Percentiles rank a stretch among this genome's conserved stretches.
phyloP scores from a whole-genome alignment of 441 rosid genomes.

The Cnidoscolus chayamansa region DNA sequence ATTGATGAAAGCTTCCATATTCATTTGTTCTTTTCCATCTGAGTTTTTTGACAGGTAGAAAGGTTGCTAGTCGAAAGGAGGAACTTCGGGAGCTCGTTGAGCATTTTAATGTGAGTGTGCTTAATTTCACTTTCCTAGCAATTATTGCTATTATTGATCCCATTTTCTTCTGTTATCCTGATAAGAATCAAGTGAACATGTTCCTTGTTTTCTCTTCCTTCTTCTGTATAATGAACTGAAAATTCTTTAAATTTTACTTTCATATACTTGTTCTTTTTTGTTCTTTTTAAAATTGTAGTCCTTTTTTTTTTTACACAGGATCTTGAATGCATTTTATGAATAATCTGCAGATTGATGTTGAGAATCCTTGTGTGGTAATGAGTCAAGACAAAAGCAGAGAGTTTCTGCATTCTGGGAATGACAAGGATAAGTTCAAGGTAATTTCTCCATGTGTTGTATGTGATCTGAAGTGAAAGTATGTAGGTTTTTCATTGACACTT shows the following conservation, averaged over 20 bases:
- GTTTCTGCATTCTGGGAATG: slow-evolving; percentile 92
- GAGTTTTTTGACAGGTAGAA: slow-evolving; percentile 51
- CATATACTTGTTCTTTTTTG: background rate
- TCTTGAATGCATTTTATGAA: background rate
- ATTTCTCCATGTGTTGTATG: slow-evolving; percentile 9
- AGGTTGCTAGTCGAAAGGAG: slow-evolving; percentile 59
- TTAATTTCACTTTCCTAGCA: slow-evolving; percentile 9
- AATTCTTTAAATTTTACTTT: background rate
- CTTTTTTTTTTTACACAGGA: background rate
- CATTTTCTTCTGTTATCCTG: background rate
- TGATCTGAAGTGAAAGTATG: slow-evolving; percentile 12
- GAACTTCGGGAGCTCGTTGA: slow-evolving; percentile 78
- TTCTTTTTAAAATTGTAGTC: background rate
- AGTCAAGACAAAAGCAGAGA: slow-evolving; percentile 99
- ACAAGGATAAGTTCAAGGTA: slow-evolving; percentile 92
- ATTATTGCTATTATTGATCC: background rate
- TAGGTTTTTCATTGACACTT: slow-evolving; percentile 32
- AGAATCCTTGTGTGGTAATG: slow-evolving; percentile 97
- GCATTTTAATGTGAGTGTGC: slow-evolving; percentile 77
- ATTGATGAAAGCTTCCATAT: slow-evolving; percentile 6
- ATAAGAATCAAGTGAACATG: background rate
- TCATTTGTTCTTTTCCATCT: slow-evolving; percentile 17
- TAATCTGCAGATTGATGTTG: slow-evolving; percentile 76
- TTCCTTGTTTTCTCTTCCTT: background rate
- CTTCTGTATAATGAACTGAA: slow-evolving; percentile 2